Conservation (phyloP, 2,329 filamentous ascomycete genomes). For the Beauveria sp. region DNA sequence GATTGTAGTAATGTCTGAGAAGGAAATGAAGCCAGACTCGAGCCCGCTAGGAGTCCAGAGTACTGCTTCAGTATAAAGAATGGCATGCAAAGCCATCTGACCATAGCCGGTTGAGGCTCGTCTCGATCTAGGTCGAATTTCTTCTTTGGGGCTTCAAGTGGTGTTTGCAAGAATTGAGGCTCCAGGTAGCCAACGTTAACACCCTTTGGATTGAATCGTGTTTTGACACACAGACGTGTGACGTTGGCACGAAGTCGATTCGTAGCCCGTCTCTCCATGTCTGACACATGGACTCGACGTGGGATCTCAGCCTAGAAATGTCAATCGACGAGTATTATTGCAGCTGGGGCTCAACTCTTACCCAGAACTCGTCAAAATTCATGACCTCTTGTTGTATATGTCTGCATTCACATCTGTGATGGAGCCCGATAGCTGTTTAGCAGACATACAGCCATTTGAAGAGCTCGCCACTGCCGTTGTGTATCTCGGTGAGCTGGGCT, state of each 20-base stretch:
- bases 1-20: constrained; percentile 36
- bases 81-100: constrained; percentile 38
- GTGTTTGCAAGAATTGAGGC: constrained; percentile 30
- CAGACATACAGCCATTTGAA: constrained; percentile 34
- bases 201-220: constrained; percentile 29
- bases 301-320: constrained; percentile 26
- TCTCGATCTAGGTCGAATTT: constrained; percentile 11
- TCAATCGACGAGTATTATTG: neutral
- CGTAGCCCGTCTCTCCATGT: constrained; percentile 26
- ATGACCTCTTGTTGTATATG: constrained; percentile 32
- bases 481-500: constrained; percentile 27
- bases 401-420: constrained; percentile 19
- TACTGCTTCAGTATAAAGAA: constrained; percentile 40
- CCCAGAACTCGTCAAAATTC: constrained; percentile 36
- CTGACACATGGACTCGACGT: constrained; percentile 24
- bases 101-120: constrained; percentile 11
- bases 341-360: constrained; percentile 13
- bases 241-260: constrained; percentile 30
- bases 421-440: too few species aligned
- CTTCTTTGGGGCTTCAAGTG: constrained; percentile 22
- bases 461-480: constrained; percentile 27
- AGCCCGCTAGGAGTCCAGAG: constrained; percentile 27
- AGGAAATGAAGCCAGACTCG: constrained; percentile 29
- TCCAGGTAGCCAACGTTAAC: constrained; percentile 34
- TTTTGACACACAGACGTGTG: constrained; percentile 29